Conservation (phyloP, 345 rosid species). For the Nephelium lappaceum region DNA sequence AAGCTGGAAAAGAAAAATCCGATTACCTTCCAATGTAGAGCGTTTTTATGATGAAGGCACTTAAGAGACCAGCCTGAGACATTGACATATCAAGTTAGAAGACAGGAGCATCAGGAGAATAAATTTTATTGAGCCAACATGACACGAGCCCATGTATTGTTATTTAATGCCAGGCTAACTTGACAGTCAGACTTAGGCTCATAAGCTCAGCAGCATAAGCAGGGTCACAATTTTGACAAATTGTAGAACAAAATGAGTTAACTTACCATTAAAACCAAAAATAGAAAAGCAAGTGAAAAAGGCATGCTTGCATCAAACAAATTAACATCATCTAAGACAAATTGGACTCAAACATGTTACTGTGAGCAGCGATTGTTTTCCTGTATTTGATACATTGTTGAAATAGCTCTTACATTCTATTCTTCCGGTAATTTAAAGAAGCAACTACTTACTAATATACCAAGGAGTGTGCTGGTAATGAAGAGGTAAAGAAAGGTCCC, state of each 20-base stretch:
- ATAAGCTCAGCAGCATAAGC: background rate
- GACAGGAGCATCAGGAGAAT: background rate
- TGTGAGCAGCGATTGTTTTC: background rate
- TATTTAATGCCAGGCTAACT: background rate
- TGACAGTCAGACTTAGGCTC: background rate
- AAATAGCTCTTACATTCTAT: background rate
- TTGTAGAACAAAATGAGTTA: background rate
- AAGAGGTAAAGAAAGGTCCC: constrained; percentile 70
- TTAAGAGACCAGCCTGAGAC: constrained; percentile 61
- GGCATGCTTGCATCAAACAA: background rate
- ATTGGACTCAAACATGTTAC: background rate
- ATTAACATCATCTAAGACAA: background rate
- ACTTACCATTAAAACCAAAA: background rate
- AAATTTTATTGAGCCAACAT: constrained; percentile 4
- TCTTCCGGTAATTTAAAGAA: background rate
- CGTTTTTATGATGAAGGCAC: constrained; percentile 68
- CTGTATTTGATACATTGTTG: background rate
- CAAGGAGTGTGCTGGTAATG: constrained; percentile 62
- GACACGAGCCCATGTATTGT: background rate
- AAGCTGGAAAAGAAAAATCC: background rate
- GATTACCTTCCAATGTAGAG: constrained; percentile 65
- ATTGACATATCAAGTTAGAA: constrained; percentile 14
- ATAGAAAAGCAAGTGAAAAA: background rate
- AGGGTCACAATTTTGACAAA: background rate
- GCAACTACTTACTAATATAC: constrained; percentile 52